Evolutionary conservation across 768 basidiomycete species (phyloP).

Genomic region (Phlegmacium glaucopus): DNA sequence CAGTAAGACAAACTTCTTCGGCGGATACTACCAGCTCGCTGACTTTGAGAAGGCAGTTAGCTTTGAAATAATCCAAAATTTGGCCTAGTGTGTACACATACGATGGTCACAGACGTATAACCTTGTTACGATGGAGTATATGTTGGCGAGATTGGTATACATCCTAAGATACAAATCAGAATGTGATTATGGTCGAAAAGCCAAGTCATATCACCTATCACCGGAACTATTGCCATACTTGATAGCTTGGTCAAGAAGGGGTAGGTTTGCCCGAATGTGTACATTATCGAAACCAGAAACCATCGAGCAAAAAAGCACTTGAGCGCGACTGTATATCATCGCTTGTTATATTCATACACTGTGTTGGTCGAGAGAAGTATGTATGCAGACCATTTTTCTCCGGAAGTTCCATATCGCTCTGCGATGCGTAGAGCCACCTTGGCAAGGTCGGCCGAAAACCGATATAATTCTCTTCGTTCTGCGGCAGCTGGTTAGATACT

Average conservation of each 20-base stretch:
- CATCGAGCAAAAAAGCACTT: constrained; percentile 57
- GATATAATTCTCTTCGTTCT: constrained; percentile 59
- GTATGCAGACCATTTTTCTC: constrained; percentile 60
- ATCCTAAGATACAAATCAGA: constrained; percentile 34
- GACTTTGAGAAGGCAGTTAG: constrained; percentile 33
- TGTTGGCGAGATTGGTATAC: constrained; percentile 57
- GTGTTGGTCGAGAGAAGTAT: background rate
- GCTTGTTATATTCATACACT: constrained; percentile 5
- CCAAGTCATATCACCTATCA: constrained; percentile 44
- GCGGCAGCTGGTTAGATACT: constrained; percentile 42
- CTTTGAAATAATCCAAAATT: background rate
- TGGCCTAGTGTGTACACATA: constrained; percentile 29
- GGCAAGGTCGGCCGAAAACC: constrained; percentile 66
- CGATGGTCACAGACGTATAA: constrained; percentile 62
- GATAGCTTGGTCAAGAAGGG: constrained; percentile 57
- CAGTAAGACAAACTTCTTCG: constrained; percentile 49
- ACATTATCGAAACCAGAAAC: constrained; percentile 67
- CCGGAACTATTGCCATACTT: constrained; percentile 66
- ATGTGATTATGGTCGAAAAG: background rate
- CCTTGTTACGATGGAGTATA: constrained; percentile 50
- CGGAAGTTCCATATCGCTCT: constrained; percentile 56
- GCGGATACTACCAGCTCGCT: constrained; percentile 52
- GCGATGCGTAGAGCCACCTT: constrained; percentile 68
- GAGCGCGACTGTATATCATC: constrained; percentile 44
- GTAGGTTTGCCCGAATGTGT: constrained; percentile 60